Base-by-base conservation (phyloP, 768 basidiomycete species). In the Rubroboletus satanas region DNA sequence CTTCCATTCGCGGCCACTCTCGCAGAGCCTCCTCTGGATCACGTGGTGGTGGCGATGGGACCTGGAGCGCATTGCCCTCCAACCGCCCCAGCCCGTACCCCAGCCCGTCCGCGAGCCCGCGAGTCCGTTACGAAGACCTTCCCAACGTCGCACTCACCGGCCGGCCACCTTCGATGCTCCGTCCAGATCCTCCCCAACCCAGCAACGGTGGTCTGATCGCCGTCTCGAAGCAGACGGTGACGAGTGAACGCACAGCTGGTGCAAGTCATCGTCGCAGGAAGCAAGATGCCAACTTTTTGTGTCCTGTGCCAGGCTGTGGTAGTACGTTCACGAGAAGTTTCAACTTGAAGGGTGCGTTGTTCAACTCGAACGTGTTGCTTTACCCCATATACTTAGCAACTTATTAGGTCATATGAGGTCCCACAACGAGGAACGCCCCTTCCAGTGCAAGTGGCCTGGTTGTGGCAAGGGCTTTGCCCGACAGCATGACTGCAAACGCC, bases 401-500 rank as follows among this genome's bases (percentile, higher is more conserved):
- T 54, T 38, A 53, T 54, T 59, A 89, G 87, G 95, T n/a, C 95
- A 98, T 66, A 79, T 97, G 62, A 88, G 95, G 39, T 93, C 90
- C 14, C 95, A 97, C 64, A 93, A 90, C 56, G 94, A 95, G 70
- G 93, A 96, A 72, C 87, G 93, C 58, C 94, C 94, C 32, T 98
- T 93, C 79, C 83, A 88, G 70, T 98, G 94, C 74, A 87, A 90
- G 64, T 96, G 93, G 86, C 91, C 92, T 1, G 93, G 92, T 23
- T 98, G 94, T 66, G 87, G 85, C 28, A 96, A 97, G 73, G 92
- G 94, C 23, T 95, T 97, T 59, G 94, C 90, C 28, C 74, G 94
- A 52, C 92, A 96, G 69, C 95, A 97, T 65, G 95, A 98, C 69
- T 97, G 95, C 73, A 98, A 96, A 68, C 83, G 94, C 3, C 96